Base-by-base conservation (phyloP, 31 red algal genomes). In the Endocladia muricata region DNA sequence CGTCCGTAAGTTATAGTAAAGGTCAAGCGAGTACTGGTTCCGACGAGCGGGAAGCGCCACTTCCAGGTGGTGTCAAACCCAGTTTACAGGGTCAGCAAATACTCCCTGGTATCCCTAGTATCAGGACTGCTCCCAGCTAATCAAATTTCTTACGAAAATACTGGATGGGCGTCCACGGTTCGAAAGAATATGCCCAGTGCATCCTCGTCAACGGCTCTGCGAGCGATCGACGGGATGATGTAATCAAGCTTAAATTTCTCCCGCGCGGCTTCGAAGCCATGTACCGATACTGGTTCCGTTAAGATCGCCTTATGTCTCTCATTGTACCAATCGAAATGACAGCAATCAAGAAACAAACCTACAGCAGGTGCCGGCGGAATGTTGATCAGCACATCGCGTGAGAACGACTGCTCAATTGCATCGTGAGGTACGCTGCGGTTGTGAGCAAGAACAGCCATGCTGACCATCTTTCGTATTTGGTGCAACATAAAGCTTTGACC, bases 401-500 rank as follows among this genome's bases (percentile, higher is more conserved):
- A 25, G 34, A 97, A 88, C 3, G 94, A 80, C 5, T 52, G 80
- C 30, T 58, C 43, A 58, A 97, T 61, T 1, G 83, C 72, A 11
- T 89, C 88, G 7, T 42, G 25, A 4, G 90, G 85, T 25, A 87
- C 76, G 1, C 38, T n/a, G 54, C 76, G 30, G 5, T 76, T 68
- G 29, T 75, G 47, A 34, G 88, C 70, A 13, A 85, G 29, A 6
- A 98, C 25, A 7, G 91, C 96, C 41, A 80, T 33, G 78, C 91
- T 93, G 21, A 98, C 43, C 91, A 98, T 94, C 47, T 91, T 91
- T 5, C 96, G 90, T 64, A 98, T 98, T 68, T 98, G 96, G 73
- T 98, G 96, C 39, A 98, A 74, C 77, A 94, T 83, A 58, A 98
- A 98, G 36, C 83, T 89, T 79, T 98, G 96, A 31, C 96, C 96